phyloP scores from a whole-genome alignment of 2,329 filamentous ascomycete genomes.

The Colletotrichum acutatum region DNA sequence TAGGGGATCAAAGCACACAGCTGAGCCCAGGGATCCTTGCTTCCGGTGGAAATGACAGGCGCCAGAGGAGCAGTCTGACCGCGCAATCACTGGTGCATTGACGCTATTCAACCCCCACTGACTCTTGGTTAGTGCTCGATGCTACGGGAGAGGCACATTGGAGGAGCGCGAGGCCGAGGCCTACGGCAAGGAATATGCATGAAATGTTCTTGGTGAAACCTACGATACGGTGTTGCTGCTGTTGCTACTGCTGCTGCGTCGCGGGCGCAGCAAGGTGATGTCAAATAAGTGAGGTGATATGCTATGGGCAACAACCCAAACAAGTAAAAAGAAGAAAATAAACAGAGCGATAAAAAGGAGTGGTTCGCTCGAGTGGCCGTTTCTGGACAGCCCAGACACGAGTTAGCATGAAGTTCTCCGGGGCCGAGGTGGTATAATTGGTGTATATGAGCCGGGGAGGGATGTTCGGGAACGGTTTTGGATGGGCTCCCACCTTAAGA shows the following conservation, averaged over 20 bases:
- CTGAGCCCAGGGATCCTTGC: slow-evolving; percentile 33
- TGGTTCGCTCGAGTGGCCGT: slow-evolving; percentile 13
- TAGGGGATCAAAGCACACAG: slow-evolving; percentile 36
- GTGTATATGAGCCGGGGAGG: slow-evolving; percentile 16
- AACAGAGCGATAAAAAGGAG: background rate
- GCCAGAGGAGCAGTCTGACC: slow-evolving; percentile 27
- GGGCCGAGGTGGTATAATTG: slow-evolving; percentile 5
- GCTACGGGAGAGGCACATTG: slow-evolving; percentile 24
- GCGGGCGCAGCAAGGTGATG: slow-evolving; percentile 12
- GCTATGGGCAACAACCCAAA: background rate
- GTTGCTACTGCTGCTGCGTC: slow-evolving; percentile 5
- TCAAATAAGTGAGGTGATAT: slow-evolving; percentile 5
- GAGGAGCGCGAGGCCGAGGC: slow-evolving; percentile 3
- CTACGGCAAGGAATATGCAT: slow-evolving; percentile 34
- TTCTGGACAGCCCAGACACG: slow-evolving; percentile 3
- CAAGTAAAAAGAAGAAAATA: background rate
- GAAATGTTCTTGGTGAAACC: slow-evolving; percentile 25
- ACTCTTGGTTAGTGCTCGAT: slow-evolving; percentile 22
- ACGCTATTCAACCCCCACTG: slow-evolving; percentile 31
- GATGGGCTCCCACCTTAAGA: slow-evolving; percentile 27
- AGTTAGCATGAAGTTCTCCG: slow-evolving; percentile 20
- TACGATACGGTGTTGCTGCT: slow-evolving; percentile 14
- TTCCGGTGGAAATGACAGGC: slow-evolving; percentile 31
- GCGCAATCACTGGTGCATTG: slow-evolving; percentile 34
- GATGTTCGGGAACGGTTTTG: slow-evolving; percentile 27